Conservation (phyloP, 2,329 filamentous ascomycete species). For the Phialemonium atrogriseum region DNA sequence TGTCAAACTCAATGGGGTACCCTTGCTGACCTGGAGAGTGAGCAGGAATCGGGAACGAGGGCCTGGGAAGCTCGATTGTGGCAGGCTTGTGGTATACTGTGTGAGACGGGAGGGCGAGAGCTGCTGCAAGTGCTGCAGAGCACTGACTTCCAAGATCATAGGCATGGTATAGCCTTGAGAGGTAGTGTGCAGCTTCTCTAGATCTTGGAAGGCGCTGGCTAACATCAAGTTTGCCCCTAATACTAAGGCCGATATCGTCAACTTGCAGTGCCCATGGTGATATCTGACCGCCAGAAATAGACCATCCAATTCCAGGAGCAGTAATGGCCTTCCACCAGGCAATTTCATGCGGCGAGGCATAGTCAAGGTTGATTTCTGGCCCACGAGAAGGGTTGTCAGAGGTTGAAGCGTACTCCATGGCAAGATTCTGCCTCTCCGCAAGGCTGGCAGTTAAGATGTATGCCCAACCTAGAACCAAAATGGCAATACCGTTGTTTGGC, state of each 20-base stretch:
- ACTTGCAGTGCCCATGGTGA: constrained; percentile 4
- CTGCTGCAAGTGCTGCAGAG: constrained; percentile 6
- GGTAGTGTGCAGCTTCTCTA: constrained; percentile 4
- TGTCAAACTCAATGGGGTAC: constrained; percentile 4
- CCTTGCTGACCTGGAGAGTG: not conserved
- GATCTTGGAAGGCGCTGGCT: constrained; percentile 4
- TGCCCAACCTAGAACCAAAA: constrained; percentile 6
- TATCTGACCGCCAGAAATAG: constrained; percentile 1
- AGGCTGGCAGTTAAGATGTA: constrained; percentile 8
- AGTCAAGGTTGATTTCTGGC: constrained; percentile 1
- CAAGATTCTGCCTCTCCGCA: constrained; percentile 5
- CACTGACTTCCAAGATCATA: constrained; percentile 6
- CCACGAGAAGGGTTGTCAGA: not conserved
- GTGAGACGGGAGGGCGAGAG: constrained; percentile 5
- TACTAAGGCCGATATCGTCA: constrained; percentile 1
- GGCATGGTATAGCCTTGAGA: constrained; percentile 5
- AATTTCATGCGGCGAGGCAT: constrained; percentile 3
- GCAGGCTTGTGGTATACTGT: not conserved
- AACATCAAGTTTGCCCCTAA: constrained; percentile 1
- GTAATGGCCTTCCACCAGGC: constrained; percentile 4
- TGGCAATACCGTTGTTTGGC: constrained; percentile 8
- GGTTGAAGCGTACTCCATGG: not conserved
- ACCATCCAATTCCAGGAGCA: constrained; percentile 2
- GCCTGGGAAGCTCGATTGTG: constrained; percentile 4
- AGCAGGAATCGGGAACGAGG: not conserved